Evolutionary conservation across 345 rosid species (phyloP), one percentile per base, ranked within the genome.

Genomic region (Gossypium bickii): DNA sequence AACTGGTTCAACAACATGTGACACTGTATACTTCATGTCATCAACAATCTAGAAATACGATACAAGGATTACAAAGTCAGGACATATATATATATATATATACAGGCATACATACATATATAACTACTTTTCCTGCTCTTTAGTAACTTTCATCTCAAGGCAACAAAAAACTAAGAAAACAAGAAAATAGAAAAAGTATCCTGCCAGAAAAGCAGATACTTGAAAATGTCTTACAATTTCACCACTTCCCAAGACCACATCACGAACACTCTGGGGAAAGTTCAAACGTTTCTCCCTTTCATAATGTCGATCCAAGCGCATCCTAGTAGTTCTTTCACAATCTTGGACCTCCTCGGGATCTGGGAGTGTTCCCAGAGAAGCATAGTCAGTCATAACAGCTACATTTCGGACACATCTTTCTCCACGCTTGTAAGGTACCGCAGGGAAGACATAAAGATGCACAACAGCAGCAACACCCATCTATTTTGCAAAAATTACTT

Each of bases 341-440:
- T 95, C 99, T 76, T 34, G 87, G 70, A 95, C 98, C 81, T 95
- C 99, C 75, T 95, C 97, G 0, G 97, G 97, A 74, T 95, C 99
- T 56, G 94, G 93, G 69, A 94, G 92, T 24, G 94, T 13, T 78
- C 94, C 97, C 64, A 95, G 68, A 75, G 98, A 88, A 20, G 99
- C 99, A 78, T 93, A 95, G 83, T 95, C 91, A 1, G 93, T 58
- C 99, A 95, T 88, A 47, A 95, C 99, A 20, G 97, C 91, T 45
- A 93, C 94, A 85, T 95, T 95, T 63, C 97, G 97, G n/a, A 93
- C 99, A 81, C 99, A 93, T 84, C 99, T 89, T 80, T 95, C 99
- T 69, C 99, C 99, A 25, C 98, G 97, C 83, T 95, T 93, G 86
- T 95, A 95, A 64, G 96, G 91, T 34, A 83, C 88, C 34, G 98